phyloP scores from a whole-genome alignment of 306 rosid species.

The Vigna unguiculata region DNA sequence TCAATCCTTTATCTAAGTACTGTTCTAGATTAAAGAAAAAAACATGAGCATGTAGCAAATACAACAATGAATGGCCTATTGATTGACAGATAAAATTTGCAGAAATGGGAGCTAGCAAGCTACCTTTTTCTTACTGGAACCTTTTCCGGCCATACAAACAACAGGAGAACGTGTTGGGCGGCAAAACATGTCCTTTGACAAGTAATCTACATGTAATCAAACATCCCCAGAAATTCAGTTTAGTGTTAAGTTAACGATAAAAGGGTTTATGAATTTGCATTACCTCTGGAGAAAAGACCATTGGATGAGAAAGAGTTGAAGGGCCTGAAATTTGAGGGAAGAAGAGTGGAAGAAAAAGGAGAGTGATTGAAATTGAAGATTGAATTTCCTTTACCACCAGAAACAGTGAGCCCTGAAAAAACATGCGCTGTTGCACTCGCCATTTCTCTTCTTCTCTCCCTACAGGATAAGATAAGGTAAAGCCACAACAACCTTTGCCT shows the following conservation, averaged over 20 bases:
- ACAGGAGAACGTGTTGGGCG: conserved; percentile 1
- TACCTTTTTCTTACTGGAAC: neutral
- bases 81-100: neutral
- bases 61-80: neutral
- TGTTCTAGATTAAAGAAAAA: neutral
- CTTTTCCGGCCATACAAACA: conserved; percentile 32
- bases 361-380: neutral
- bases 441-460: conserved; percentile 8
- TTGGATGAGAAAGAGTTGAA: conserved; percentile 2
- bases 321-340: neutral
- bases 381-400: neutral
- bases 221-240: neutral
- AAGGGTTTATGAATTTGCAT: neutral
- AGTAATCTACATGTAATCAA: conserved; percentile 8
- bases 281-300: conserved; percentile 22
- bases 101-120: neutral
- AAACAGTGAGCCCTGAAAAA: conserved; percentile 7
- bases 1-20: neutral
- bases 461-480: neutral
- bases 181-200: neutral
- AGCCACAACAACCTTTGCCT: neutral
- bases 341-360: neutral
- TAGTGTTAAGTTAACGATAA: neutral
- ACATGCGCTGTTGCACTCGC: neutral
- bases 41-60: neutral